Base-by-base conservation (phyloP, 2,329 filamentous ascomycete species). In the Botrytis sinoallii region DNA sequence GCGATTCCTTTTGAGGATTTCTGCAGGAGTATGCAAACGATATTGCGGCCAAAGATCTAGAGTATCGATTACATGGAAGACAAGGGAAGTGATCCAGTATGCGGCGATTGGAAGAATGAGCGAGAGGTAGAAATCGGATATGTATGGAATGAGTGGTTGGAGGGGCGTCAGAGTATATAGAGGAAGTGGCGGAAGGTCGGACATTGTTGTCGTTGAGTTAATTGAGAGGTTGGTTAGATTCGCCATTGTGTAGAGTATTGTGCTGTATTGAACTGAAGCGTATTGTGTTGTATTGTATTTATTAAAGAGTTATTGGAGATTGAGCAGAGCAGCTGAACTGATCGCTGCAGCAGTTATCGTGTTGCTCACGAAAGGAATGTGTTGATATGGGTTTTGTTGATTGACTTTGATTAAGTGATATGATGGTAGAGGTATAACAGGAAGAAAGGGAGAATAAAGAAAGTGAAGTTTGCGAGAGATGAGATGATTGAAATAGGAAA, bases 11-110 rank as follows among this genome's bases (percentile, higher is more conserved):
- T 91, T 76, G 93, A 89, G 16, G 76, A 98, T 92, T 83, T 98
- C 95, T 70, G 94, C 94, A 22, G 96, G 96, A 0, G 96, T 98
- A 84, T 99, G 96, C 60, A 99, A 87, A 76, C 96, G 92, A 84
- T 98, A 98, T 79, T 97, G 90, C 29, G 95, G 91, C 82, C 95
- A 97, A 55, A 95, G 85, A 82, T 98, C 93, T 84, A 91, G 91
- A 74, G 90, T 86, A 84, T 99, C 96, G 80, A 98, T 90, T 78
- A 91, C 81, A 85, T 98, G 95, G 73, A 80, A 99, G 81, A 95
- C 84, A 82, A 93, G 84, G 32, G 95, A 98, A 46, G 97, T 84
- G 35, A 85, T 84, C 96, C 96, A 99, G 87, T 99, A 99, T 74
- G 92, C 92, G 79, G 93, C 82, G 75, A 98, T 88, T 44, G 95